Evolutionary conservation across 257 asterid species (phyloP), one percentile per base, ranked within the genome.

Genomic region (Nicotiana undulata): DNA sequence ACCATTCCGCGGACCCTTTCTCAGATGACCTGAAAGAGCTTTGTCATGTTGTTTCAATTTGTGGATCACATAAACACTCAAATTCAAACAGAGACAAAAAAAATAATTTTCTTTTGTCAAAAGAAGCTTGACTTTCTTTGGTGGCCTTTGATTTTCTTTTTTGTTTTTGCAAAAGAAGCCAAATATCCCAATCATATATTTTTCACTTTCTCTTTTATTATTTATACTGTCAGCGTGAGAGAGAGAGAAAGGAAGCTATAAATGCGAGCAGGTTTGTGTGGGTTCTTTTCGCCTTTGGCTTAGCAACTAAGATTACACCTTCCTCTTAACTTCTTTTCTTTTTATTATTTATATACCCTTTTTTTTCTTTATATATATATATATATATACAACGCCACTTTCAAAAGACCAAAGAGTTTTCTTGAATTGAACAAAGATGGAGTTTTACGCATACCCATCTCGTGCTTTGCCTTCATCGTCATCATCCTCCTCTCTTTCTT

Each of bases 391-490:
- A 55, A 22, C 77, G 15, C 74, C 32, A 20, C 49, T 66, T 67
- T 67, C 44, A 10, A 40, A 65, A 26, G 51, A 8, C 2, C 56
- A 72, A 49, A 22, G 17, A 32, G 32, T 20, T 31, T 63, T 83
- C 81, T 82, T 63, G 80, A 80, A 55, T 65, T 74, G 3, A 34
- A 26, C 15, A 40, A 10, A 87, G 31, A 95, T 93, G 98, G 98
- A 95, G 89, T 87, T 92, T 49, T 91, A 92, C 85, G 85, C 97
- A 55, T 90, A 90, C 85, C 92, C 92, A 18, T 89, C 94, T 80
- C 94, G 81, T 83, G 88, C 91, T 84, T 80, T 88, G 75, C 94
- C 93, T 72, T 84, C 90, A 32, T 70, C 77, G 13, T 82, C 94
- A 15, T 76, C 92, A 9, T n/a, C n/a, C n/a, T 74, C 90, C 12